Percentiles rank a stretch among this genome's conserved stretches.
phyloP scores from a whole-genome alignment of 257 asterid species.

The Voacanga thouarsii region DNA sequence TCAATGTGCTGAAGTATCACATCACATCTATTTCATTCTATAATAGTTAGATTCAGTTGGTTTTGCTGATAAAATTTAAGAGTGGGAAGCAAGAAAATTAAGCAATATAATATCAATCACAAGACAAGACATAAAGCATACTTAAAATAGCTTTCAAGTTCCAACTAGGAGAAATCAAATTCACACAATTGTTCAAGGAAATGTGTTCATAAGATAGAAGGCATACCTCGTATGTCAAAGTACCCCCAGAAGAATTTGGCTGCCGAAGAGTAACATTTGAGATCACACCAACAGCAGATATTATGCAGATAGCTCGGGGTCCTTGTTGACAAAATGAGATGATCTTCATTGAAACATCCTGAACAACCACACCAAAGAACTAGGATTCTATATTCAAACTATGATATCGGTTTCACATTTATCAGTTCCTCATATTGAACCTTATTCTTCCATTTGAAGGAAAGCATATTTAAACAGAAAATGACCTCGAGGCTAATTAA shows the following conservation, averaged over 20 bases:
- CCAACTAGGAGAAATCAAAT: background rate
- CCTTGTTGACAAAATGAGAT: constrained; percentile 73
- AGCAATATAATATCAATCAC: background rate
- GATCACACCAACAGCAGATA: constrained; percentile 73
- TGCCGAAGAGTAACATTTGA: constrained; percentile 71
- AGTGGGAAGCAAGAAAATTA: background rate
- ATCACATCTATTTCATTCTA: background rate
- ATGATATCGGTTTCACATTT: background rate
- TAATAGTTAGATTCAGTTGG: background rate
- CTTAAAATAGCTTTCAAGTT: background rate
- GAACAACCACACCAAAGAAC: constrained; percentile 12
- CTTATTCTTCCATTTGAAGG: background rate
- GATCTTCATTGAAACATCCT: constrained; percentile 72
- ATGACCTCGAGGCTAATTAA: background rate
- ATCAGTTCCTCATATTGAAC: background rate
- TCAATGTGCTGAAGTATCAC: background rate
- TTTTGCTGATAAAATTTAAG: background rate
- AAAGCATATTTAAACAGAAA: background rate
- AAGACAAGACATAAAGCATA: background rate
- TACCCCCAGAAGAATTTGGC: constrained; percentile 77
- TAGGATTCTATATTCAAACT: too few relatives aligned
- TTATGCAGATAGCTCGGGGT: constrained; percentile 76
- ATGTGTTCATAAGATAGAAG: background rate
- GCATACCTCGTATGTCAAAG: constrained; percentile 73
- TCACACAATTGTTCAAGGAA: too few relatives aligned